phyloP scores from a whole-genome alignment of 2,329 filamentous ascomycete species.

The Fonsecaea monophora region DNA sequence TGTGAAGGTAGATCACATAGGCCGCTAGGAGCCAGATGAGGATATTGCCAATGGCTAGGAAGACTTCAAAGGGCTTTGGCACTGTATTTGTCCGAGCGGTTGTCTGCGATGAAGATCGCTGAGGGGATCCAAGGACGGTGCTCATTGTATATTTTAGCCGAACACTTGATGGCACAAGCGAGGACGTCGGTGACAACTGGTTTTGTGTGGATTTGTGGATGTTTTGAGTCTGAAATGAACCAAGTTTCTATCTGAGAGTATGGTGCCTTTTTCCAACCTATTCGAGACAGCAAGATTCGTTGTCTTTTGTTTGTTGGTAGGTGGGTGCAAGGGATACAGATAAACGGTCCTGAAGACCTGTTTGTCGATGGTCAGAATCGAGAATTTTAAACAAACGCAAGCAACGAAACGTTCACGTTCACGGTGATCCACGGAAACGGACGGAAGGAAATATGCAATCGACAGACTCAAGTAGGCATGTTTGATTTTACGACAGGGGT shows the following conservation, averaged over 20 bases:
- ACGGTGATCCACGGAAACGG: not conserved
- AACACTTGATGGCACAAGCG: not conserved
- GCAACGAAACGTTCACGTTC: not conserved
- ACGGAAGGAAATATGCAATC: not conserved
- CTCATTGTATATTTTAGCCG: not conserved
- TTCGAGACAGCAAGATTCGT: not conserved
- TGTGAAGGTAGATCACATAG: conserved; percentile 17
- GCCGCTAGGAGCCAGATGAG: conserved; percentile 24
- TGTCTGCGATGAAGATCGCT: not conserved
- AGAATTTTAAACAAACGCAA: not conserved
- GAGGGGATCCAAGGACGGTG: not conserved
- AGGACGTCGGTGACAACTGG: not conserved
- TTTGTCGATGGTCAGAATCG: not conserved
- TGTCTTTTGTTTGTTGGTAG: not conserved
- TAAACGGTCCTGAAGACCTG: not conserved
- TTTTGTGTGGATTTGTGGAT: not conserved
- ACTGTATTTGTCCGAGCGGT: not conserved
- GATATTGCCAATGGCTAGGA: conserved; percentile 26
- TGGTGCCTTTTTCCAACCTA: not conserved
- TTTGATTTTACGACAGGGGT: not conserved
- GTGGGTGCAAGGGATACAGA: not conserved
- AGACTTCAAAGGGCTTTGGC: conserved; percentile 15
- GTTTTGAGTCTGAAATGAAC: not conserved
- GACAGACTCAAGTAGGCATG: not conserved
- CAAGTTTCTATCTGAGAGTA: not conserved